Evolutionary conservation across 2,329 filamentous ascomycete genomes (phyloP).

Genomic region (Colletotrichum musae): DNA sequence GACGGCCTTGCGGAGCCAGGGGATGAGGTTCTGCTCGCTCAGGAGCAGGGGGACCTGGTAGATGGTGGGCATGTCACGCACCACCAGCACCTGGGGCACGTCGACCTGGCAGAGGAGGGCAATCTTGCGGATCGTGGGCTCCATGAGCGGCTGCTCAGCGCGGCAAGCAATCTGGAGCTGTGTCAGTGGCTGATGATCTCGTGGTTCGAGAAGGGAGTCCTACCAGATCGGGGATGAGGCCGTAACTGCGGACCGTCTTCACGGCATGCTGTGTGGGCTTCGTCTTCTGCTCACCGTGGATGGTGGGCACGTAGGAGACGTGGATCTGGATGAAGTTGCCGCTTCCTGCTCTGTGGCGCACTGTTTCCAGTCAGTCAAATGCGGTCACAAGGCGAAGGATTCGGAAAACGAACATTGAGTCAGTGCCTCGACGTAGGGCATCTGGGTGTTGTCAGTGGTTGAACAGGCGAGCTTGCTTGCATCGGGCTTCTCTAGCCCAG

Average conservation of each 20-base stretch:
- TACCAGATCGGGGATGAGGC: conserved; percentile 80
- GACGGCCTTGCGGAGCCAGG: conserved; percentile 76
- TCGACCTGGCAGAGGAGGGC: conserved; percentile 92
- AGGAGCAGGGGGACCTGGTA: conserved; percentile 97
- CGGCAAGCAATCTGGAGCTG: conserved; percentile 85
- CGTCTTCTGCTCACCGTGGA: conserved; percentile 85
- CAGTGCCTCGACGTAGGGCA: conserved; percentile 90
- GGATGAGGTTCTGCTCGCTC: conserved; percentile 82
- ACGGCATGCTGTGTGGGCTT: conserved; percentile 97
- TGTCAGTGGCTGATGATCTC: too few relatives aligned
- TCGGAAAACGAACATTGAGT: conserved; percentile 65
- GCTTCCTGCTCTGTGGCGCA: conserved; percentile 79
- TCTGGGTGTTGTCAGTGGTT: conserved; percentile 48
- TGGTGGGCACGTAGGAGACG: conserved; percentile 87
- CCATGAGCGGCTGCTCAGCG: conserved; percentile 83
- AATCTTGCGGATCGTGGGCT: conserved; percentile 86
- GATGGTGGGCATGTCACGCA: conserved; percentile 89
- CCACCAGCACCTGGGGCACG: conserved; percentile 86
- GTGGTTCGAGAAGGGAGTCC: conserved; percentile 40
- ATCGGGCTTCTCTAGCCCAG: not conserved
- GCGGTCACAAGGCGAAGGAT: too few relatives aligned
- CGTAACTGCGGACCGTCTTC: conserved; percentile 85
- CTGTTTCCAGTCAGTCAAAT: conserved; percentile 15
- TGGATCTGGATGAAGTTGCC: conserved; percentile 91
- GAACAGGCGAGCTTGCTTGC: not conserved